A percentile compares a stretch with the other conserved stretches of the same genome.
Evolutionary conservation across 768 basidiomycete species (phyloP).

Genomic region (Agrocybe pediades): DNA sequence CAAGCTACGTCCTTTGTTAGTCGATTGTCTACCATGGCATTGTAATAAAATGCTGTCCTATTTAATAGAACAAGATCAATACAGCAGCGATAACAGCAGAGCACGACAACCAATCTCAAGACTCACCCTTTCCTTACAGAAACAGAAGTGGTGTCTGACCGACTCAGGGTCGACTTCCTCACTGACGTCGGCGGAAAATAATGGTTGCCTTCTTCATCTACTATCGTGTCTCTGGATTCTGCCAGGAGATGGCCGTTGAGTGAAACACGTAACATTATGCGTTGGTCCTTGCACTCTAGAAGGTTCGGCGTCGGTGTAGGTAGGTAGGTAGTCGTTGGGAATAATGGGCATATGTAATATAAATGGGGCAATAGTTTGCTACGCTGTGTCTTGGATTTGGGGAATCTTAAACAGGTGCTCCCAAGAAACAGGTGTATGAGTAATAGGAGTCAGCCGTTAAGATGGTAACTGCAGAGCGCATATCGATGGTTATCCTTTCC

Average conservation of each 20-base stretch:
- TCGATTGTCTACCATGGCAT: slow-evolving; percentile 50
- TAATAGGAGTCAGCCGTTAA: too few species aligned
- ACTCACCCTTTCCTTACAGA: slow-evolving; percentile 78
- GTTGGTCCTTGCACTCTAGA: neutral
- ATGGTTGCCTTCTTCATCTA: slow-evolving; percentile 69
- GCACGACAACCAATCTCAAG: neutral
- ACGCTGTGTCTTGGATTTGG: neutral
- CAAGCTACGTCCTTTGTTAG: slow-evolving; percentile 64
- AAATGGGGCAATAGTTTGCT: neutral
- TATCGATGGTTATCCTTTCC: too few species aligned
- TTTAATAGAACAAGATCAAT: neutral
- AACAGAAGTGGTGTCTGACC: slow-evolving; percentile 49
- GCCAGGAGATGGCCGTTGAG: slow-evolving; percentile 57
- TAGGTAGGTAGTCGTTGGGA: too few species aligned
- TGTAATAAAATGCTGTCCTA: slow-evolving; percentile 70
- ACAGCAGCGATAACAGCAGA: neutral
- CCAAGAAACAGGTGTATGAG: neutral
- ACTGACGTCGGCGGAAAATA: slow-evolving; percentile 71
- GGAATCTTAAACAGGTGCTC: neutral
- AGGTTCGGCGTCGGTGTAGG: neutral
- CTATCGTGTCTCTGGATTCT: slow-evolving; percentile 52
- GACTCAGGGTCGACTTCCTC: slow-evolving; percentile 41
- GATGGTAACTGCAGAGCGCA: too few species aligned
- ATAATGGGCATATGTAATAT: neutral
- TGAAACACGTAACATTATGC: slow-evolving; percentile 52